Evolutionary conservation across 2,329 filamentous ascomycete genomes (phyloP).

Genomic region (Clarireedia monteithiana): DNA sequence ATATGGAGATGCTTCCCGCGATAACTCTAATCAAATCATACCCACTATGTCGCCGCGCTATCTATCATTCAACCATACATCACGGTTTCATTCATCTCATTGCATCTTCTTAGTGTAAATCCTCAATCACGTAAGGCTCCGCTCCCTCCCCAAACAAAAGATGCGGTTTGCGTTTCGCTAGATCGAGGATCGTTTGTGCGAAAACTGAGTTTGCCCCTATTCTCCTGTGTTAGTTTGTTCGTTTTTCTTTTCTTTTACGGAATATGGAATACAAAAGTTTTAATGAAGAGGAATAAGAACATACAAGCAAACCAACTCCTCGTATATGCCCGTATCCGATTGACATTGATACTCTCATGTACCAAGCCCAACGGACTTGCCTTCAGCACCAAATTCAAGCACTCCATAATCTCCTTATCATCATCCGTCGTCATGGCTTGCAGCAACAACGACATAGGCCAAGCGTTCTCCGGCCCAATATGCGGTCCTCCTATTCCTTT

Average conservation of each 20-base stretch:
- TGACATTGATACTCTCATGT: constrained; percentile 88
- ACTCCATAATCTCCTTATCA: constrained; percentile 71
- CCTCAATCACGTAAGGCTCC: constrained; percentile 45
- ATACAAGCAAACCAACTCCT: constrained; percentile 83
- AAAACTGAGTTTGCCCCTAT: constrained; percentile 89
- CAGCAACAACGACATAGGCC: constrained; percentile 92
- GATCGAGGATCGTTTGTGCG: constrained; percentile 81
- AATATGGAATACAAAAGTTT: not conserved
- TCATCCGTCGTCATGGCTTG: constrained; percentile 84
- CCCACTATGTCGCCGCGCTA: not conserved
- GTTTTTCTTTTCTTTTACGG: not conserved
- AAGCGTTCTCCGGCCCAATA: constrained; percentile 82
- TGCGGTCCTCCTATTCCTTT: constrained; percentile 74
- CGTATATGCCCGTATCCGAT: constrained; percentile 62
- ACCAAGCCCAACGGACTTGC: constrained; percentile 72
- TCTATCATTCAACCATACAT: not conserved
- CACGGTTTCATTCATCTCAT: not conserved
- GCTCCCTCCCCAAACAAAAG: constrained; percentile 67
- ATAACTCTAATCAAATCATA: not conserved
- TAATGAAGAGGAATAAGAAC: constrained; percentile 14
- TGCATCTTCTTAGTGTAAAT: not conserved
- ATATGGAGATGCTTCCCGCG: no score
- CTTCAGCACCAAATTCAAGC: constrained; percentile 65
- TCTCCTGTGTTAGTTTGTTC: not conserved
- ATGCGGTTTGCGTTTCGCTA: constrained; percentile 83